phyloP scores from a whole-genome alignment of 2,329 filamentous ascomycete species.

The Pseudomassariella vexata region DNA sequence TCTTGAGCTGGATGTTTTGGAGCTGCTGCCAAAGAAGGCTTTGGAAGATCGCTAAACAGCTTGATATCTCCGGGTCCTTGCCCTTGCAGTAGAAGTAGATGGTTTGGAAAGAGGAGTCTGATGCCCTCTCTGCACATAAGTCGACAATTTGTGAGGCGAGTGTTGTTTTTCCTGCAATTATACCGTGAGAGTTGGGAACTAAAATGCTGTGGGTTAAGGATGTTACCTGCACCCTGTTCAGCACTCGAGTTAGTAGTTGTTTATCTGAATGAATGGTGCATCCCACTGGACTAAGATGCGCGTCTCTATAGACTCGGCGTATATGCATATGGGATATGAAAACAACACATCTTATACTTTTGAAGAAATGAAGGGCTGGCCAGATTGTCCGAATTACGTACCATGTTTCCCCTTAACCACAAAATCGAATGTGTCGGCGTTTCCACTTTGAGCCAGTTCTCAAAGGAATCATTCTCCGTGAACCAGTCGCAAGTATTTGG shows the following conservation, averaged over 20 bases:
- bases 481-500: slow-evolving; percentile 16
- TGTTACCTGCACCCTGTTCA: slow-evolving; percentile 30
- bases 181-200: not conserved
- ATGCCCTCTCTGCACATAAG: slow-evolving; percentile 12
- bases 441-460: slow-evolving; percentile 14
- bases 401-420: slow-evolving; percentile 26
- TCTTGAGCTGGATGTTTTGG: not conserved
- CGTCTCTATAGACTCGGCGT: too few relatives aligned
- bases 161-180: slow-evolving; percentile 31
- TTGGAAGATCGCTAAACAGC: not conserved
- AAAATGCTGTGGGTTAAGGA: not conserved
- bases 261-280: too few relatives aligned
- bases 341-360: too few relatives aligned
- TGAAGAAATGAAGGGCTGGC: too few relatives aligned
- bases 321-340: too few relatives aligned
- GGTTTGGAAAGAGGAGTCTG: slow-evolving; percentile 13
- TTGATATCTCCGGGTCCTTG: not conserved
- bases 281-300: too few relatives aligned
- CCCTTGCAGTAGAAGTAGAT: slow-evolving; percentile 33
- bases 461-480: slow-evolving; percentile 10
- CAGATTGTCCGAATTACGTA: too few relatives aligned
- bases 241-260: too few relatives aligned
- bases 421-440: slow-evolving; percentile 17
- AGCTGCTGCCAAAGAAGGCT: slow-evolving; percentile 3
- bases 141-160: slow-evolving; percentile 33